Conservation (phyloP, 805 yeast species). For the Cyberlindnera saturnus region DNA sequence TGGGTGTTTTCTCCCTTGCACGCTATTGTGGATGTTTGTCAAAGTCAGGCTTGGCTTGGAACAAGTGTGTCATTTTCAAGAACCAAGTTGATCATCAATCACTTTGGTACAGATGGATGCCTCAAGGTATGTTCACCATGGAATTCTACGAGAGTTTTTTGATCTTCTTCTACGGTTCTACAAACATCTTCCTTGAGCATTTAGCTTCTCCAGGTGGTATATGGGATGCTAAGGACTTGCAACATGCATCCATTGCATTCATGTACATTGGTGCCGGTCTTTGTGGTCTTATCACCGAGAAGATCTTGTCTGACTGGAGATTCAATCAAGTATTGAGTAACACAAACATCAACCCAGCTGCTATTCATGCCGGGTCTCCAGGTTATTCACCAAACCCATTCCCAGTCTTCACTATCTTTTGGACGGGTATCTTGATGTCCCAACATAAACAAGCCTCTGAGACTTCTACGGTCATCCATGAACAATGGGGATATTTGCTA, state of each 20-base stretch:
- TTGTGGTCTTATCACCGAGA: conserved; percentile 81
- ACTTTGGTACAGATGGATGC: conserved; percentile 24
- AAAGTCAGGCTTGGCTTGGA: conserved; percentile 90
- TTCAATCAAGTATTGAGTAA: conserved; percentile 32
- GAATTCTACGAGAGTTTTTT: conserved; percentile 77
- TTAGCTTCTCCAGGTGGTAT: conserved; percentile 69
- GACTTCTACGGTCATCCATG: conserved; percentile 73
- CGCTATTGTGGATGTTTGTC: conserved; percentile 82
- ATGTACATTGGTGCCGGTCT: conserved; percentile 89
- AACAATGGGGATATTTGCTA: conserved; percentile 88
- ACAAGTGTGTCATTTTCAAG: conserved; percentile 32
- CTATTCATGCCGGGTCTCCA: conserved; percentile 42
- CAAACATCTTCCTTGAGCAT: conserved; percentile 89
- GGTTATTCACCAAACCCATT: conserved; percentile 91
- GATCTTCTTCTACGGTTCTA: conserved; percentile 81
- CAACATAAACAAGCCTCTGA: conserved; percentile 83
- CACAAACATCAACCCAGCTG: conserved; percentile 23
- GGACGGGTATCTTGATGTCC: conserved; percentile 96
- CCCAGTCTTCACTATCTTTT: conserved; percentile 87
- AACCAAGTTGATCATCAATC: conserved; percentile 23
- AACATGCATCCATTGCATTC: conserved; percentile 86
- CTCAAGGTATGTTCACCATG: conserved; percentile 58
- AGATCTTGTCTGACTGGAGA: conserved; percentile 59
- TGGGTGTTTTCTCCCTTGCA: conserved; percentile 77
- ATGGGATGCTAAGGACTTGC: conserved; percentile 88